Base-by-base conservation (phyloP, 78 protist genomes). In the Dictyostelium capitatum region DNA sequence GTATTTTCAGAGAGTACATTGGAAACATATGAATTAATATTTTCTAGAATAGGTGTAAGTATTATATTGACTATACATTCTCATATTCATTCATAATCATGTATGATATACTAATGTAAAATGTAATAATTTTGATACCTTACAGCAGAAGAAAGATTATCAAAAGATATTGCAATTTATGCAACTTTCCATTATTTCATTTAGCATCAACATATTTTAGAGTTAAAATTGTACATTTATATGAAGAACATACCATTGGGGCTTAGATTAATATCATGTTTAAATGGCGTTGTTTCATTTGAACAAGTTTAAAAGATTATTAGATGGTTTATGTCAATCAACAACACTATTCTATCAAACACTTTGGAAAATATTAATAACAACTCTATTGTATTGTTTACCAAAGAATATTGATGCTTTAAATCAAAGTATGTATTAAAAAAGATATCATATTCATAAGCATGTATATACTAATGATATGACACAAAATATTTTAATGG, bases 131-230 rank as follows among this genome's bases (percentile, higher is more conserved):
- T n/a, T n/a, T n/a, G n/a, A n/a, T n/a, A n/a, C n/a, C n/a, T n/a
- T n/a, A n/a, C n/a, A n/a, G n/a, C n/a, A n/a, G n/a, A n/a, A n/a
- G 92, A 87, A 20, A 74, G 70, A 65, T 64, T 87, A 32, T 59
- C 89, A n/a, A 62, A 28, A 54, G 96, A 93, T 84, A 81, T 93
- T n/a, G 50, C 96, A n/a, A 83, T 92, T 25, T 93, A 93, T 54
- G 73, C 96, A 32, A 83, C 65, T 4, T 93, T 41, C 96, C 96
- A 30, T 75, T 93, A 23, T 93, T 82, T 72, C 84, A 85, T 62
- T 46, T 67, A 9, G 96, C 96, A 48, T 74, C 90, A 46, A 93
- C 96, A 6, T 79, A 87, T 64, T 83, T 87, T 46, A 87, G 92
- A 77, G 80, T 59, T 6, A 87, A 72, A 57, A 62, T 90, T 10